Conservation (phyloP, 1,284 basidiomycete genomes). For the Sparassis latifolia region DNA sequence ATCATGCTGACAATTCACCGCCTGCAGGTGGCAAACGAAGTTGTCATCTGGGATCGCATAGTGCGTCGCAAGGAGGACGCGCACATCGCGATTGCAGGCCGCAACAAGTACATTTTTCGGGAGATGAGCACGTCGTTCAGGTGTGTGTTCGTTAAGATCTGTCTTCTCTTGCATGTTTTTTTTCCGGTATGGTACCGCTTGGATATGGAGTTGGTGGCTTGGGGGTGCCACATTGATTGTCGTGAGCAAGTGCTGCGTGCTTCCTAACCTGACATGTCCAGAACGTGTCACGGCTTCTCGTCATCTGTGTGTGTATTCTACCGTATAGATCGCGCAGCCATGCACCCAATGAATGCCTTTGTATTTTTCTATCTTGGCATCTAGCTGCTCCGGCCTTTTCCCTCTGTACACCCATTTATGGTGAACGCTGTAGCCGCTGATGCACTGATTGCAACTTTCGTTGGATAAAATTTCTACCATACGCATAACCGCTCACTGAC, state of each 20-base stretch:
- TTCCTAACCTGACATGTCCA: too few species aligned
- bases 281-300: background rate
- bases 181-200: too few species aligned
- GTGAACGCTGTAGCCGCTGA: too few species aligned
- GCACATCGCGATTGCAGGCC: slow-evolving; percentile 53
- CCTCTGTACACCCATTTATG: too few species aligned
- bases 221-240: too few species aligned
- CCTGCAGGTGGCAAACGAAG: slow-evolving; percentile 66
- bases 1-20: background rate
- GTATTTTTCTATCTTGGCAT: too few species aligned
- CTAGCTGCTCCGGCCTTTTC: too few species aligned
- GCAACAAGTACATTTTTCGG: slow-evolving; percentile 82
- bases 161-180: background rate
- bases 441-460: too few species aligned
- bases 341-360: too few species aligned
- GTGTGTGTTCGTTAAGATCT: slow-evolving; percentile 39
- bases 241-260: too few species aligned
- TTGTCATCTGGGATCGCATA: slow-evolving; percentile 91
- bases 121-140: slow-evolving; percentile 74
- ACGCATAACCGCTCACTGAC: slow-evolving; percentile 4
- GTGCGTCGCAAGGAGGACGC: slow-evolving; percentile 74
- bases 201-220: too few species aligned
- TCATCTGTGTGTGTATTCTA: background rate
- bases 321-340: background rate
- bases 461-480: background rate